A percentile compares a stretch with the other conserved stretches of the same genome.
phyloP scores from a whole-genome alignment of 78 protist species.

The Emiliania huxleyi region DNA sequence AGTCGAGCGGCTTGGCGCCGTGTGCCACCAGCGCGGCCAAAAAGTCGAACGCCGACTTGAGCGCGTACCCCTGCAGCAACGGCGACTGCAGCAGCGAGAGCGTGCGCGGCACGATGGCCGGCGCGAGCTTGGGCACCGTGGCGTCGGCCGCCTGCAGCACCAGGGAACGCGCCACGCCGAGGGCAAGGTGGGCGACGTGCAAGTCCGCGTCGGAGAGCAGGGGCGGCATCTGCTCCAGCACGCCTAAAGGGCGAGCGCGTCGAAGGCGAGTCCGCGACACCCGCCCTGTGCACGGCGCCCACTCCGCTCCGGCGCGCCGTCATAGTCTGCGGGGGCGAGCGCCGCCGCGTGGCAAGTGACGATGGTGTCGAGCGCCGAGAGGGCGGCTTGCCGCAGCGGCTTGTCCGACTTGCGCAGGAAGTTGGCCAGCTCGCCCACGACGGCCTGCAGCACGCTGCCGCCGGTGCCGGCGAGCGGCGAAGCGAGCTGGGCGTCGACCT shows the following conservation, averaged over 20 bases:
- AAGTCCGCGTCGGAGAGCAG: constrained; percentile 67
- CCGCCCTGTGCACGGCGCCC: no score
- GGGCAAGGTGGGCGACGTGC: constrained; percentile 67
- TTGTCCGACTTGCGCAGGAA: constrained; percentile 55
- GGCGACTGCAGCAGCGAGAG: constrained; percentile 61
- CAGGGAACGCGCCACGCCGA: constrained; percentile 44
- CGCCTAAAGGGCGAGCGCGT: no score
- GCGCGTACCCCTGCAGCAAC: constrained; percentile 83
- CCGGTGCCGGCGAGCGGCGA: not conserved
- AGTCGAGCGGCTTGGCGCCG: constrained; percentile 43
- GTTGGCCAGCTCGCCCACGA: not conserved
- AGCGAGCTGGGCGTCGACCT: not conserved
- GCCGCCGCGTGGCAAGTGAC: not conserved
- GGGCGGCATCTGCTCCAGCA: constrained; percentile 34
- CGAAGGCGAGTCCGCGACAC: no score
- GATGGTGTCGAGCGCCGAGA: constrained; percentile 5
- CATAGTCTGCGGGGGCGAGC: not conserved
- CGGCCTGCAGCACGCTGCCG: constrained; percentile 24
- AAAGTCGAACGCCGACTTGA: constrained; percentile 37
- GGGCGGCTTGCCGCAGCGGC: constrained; percentile 44
- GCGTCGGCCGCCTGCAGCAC: constrained; percentile 4
- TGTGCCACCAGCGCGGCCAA: constrained; percentile 50
- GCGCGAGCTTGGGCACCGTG: not conserved
- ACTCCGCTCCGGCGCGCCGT: constrained; percentile 8
- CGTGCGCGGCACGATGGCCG: constrained; percentile 43